These are phyloP conservation scores for Hawksworthiomyces lignivorus DNA, from an alignment of 2,329 filamentous ascomycete genomes.

Conservation along the genomic window DNA sequence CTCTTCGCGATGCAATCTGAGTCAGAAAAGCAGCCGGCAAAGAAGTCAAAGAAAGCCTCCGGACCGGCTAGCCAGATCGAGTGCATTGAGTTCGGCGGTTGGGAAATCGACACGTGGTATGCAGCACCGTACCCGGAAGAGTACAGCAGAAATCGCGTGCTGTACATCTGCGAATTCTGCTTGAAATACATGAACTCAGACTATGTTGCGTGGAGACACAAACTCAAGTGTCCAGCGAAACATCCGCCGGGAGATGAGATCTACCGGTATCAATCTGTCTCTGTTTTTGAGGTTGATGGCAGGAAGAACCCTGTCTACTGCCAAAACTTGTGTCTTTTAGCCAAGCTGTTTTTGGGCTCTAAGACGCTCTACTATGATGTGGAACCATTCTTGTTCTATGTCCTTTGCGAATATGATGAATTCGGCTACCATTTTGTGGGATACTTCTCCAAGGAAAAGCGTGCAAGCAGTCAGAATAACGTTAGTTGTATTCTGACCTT, in stretches of 20 bases:
- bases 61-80: slow-evolving; percentile 94
- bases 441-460: slow-evolving; percentile 99
- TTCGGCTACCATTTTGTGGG: slow-evolving; percentile 93
- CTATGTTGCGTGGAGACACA: slow-evolving; percentile 96
- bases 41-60: slow-evolving; percentile 65
- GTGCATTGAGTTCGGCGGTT: slow-evolving; percentile 95
- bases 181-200: slow-evolving; percentile 99
- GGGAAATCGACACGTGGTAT: slow-evolving; percentile 99
- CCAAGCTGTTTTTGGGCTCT: slow-evolving; percentile 95
- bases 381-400: slow-evolving; percentile 94
- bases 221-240: slow-evolving; percentile 92
- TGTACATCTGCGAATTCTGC: slow-evolving; percentile 99
- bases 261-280: slow-evolving; percentile 82
- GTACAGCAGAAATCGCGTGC: slow-evolving; percentile 88
- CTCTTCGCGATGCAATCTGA: slow-evolving; percentile 56
- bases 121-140: slow-evolving; percentile 96
- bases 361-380: slow-evolving; percentile 98
- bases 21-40: slow-evolving; percentile 54
- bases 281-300: slow-evolving; percentile 96
- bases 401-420: slow-evolving; percentile 89
- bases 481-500: slow-evolving; percentile 95
- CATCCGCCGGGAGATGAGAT: slow-evolving; percentile 97
- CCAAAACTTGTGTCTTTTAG: slow-evolving; percentile 90
- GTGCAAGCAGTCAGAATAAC: slow-evolving; percentile 90
- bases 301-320: slow-evolving; percentile 98